These are phyloP conservation scores for Cytospora piceicola DNA, from an alignment of 2,329 filamentous ascomycete species.

Conservation along the genomic window DNA sequence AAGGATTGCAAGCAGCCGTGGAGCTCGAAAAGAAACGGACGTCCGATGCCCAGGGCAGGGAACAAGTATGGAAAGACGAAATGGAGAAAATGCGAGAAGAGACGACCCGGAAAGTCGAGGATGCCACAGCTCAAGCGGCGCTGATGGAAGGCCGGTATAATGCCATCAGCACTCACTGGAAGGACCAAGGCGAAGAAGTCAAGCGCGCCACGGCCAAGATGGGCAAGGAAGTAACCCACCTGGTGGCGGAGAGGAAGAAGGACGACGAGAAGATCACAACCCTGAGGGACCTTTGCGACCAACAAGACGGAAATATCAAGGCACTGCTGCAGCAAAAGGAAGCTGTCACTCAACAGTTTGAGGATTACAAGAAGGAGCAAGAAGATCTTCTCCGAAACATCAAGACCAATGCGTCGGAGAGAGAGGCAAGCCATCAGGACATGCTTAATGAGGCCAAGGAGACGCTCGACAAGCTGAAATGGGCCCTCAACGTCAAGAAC, in stretches of 20 bases:
- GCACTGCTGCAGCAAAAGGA: constrained; percentile 64
- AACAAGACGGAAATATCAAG: constrained; percentile 71
- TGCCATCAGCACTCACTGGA: constrained; percentile 67
- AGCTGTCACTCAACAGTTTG: constrained; percentile 62
- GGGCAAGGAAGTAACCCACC: constrained; percentile 55
- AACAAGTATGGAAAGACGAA: constrained; percentile 65
- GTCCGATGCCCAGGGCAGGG: constrained; percentile 60
- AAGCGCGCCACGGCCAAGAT: constrained; percentile 55
- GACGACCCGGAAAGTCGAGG: constrained; percentile 65
- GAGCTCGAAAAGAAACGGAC: constrained; percentile 67
- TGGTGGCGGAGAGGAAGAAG: constrained; percentile 58
- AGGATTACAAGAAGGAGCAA: constrained; percentile 66
- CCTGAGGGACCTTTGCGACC: constrained; percentile 71
- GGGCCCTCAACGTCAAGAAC: constrained; percentile 71
- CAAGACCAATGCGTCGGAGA: constrained; percentile 57
- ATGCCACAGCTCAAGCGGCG: constrained; percentile 65
- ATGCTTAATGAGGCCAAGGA: constrained; percentile 62
- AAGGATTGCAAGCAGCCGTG: constrained; percentile 66
- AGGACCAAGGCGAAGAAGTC: constrained; percentile 66
- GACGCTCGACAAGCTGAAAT: constrained; percentile 70
- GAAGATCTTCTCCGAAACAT: constrained; percentile 64
- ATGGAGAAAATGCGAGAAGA: constrained; percentile 65
- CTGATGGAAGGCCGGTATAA: constrained; percentile 74
- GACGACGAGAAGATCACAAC: constrained; percentile 68
- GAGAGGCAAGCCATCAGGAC: constrained; percentile 64